Percentiles rank a stretch among this genome's conserved stretches.
Conservation (phyloP, 139 green algal species). For the Eudorina sp. region DNA sequence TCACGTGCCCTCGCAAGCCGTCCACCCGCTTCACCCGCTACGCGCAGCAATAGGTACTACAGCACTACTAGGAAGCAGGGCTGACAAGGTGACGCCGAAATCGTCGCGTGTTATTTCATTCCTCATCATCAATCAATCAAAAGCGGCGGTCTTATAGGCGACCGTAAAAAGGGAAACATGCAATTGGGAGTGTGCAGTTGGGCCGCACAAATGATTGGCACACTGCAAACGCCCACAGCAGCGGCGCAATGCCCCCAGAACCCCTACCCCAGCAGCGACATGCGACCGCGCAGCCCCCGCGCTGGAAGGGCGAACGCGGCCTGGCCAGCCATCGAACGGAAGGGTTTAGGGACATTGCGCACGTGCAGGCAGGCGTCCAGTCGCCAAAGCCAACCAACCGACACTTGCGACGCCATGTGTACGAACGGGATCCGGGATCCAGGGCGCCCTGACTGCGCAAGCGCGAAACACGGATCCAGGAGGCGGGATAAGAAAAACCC, state of each 20-base stretch:
- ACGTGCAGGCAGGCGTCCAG: neutral
- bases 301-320: no score
- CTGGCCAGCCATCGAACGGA: no score
- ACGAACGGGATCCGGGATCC: neutral
- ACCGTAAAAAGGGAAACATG: neutral
- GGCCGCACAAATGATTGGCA: slow-evolving; percentile 12
- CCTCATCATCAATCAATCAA: slow-evolving; percentile 42
- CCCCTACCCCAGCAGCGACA: neutral
- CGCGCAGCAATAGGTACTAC: no score
- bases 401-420: neutral
- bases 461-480: neutral
- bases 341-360: no score
- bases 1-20: no score
- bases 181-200: neutral
- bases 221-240: no score
- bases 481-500: neutral
- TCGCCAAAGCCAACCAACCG: slow-evolving; percentile 18
- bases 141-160: neutral
- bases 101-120: neutral
- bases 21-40: no score
- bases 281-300: no score
- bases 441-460: neutral
- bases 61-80: no score
- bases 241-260: neutral
- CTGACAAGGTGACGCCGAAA: neutral